Percentiles rank a stretch among this genome's conserved stretches.
These are phyloP conservation scores for Nepenthes alata DNA, from an alignment of 179 eudicot genomes.

Conservation along the genomic window DNA sequence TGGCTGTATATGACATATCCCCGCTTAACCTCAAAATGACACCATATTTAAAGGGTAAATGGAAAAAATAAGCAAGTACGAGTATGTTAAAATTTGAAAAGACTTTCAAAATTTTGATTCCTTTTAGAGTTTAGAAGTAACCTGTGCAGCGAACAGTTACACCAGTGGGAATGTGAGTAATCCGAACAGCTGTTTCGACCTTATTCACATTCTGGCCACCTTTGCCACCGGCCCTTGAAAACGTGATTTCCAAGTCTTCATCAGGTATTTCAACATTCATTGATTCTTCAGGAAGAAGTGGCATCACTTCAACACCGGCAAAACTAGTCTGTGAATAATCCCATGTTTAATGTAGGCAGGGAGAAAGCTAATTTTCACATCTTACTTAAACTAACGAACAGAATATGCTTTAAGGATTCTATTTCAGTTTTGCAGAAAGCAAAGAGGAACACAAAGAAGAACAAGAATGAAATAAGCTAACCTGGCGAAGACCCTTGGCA, in stretches of 20 bases:
- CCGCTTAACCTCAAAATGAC: too few species aligned
- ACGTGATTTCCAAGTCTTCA: constrained; percentile 73
- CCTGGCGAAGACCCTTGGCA: constrained; percentile 96
- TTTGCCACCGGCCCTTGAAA: constrained; percentile 81
- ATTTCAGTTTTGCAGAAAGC: too few species aligned
- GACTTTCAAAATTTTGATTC: too few species aligned
- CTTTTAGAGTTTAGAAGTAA: too few species aligned
- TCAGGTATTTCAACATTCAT: constrained; percentile 81
- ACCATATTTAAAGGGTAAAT: too few species aligned
- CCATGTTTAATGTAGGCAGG: background rate
- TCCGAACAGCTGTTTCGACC: constrained; percentile 94
- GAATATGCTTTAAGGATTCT: background rate
- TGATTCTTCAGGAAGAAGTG: constrained; percentile 90
- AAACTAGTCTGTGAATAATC: constrained; percentile 73
- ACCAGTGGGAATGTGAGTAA: constrained; percentile 92
- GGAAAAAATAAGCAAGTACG: too few species aligned
- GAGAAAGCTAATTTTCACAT: background rate
- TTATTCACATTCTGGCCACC: constrained; percentile 98
- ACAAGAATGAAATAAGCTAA: constrained; percentile 7
- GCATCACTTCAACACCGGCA: constrained; percentile 95
- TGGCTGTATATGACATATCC: too few species aligned
- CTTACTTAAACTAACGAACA: background rate
- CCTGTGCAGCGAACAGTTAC: constrained; percentile 86
- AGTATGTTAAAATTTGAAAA: too few species aligned
- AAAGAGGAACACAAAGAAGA: background rate